Evolutionary conservation across 495 filamentous ascomycete species (phyloP).

Genomic region (Amniculicola lignicola): DNA sequence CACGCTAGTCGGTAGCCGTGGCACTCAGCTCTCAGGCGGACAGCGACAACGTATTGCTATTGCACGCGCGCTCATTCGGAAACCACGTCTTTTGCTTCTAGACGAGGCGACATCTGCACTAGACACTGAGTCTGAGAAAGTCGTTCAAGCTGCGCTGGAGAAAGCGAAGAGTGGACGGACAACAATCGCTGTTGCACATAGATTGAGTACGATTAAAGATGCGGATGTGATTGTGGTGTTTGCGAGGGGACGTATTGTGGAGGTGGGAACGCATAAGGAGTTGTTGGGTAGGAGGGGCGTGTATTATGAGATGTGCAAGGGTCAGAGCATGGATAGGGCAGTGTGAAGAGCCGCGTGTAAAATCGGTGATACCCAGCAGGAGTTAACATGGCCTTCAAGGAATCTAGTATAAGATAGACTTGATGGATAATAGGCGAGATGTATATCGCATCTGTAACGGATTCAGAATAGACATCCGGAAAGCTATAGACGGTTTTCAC

Average conservation of each 20-base stretch:
- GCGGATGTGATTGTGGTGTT: constrained; percentile 82
- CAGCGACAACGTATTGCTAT: constrained; percentile 46
- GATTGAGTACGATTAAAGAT: constrained; percentile 79
- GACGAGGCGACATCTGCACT: constrained; percentile 90
- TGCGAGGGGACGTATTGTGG: constrained; percentile 67
- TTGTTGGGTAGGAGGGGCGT: constrained; percentile 48
- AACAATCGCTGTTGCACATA: constrained; percentile 86
- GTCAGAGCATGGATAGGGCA: constrained; percentile 41
- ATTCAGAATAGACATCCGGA: too few species aligned
- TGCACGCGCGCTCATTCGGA: constrained; percentile 54
- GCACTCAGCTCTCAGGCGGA: constrained; percentile 41
- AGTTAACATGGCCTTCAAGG: too few species aligned
- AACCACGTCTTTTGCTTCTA: constrained; percentile 74
- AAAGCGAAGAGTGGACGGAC: constrained; percentile 45
- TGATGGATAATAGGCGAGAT: too few species aligned
- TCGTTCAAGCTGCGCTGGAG: constrained; percentile 51
- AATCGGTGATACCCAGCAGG: too few species aligned
- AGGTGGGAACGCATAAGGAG: constrained; percentile 67
- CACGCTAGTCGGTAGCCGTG: constrained; percentile 41
- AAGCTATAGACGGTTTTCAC: too few species aligned
- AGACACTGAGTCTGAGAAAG: constrained; percentile 78
- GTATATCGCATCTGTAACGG: too few species aligned
- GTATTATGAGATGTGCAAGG: constrained; percentile 36
- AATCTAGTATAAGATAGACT: too few species aligned
- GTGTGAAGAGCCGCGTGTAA: too few species aligned